phyloP scores from a whole-genome alignment of 441 rosid genomes.

The Brassica hybrid region DNA sequence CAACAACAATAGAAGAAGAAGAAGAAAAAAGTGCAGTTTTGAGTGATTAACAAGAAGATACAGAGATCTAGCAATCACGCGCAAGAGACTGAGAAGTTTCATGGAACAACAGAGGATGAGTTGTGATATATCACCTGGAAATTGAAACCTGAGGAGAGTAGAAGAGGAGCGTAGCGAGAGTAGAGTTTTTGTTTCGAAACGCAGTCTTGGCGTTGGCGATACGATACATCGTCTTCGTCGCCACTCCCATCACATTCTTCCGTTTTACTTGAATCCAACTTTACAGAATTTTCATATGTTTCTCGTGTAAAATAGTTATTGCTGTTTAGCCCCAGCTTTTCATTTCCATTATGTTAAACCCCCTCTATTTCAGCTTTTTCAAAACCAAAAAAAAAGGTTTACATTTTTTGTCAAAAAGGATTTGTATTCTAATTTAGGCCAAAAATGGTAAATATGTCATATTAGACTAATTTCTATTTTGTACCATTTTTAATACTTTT shows the following conservation, averaged over 20 bases:
- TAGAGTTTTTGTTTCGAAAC: slow-evolving; percentile 19
- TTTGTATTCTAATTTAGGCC: not conserved
- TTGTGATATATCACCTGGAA: slow-evolving; percentile 32
- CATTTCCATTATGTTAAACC: not conserved
- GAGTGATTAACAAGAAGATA: not conserved
- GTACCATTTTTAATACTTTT: no score
- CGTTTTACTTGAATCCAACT: not conserved
- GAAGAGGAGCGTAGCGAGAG: not conserved
- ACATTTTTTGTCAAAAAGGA: not conserved
- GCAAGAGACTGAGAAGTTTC: not conserved
- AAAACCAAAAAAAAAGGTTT: not conserved
- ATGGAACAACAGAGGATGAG: not conserved
- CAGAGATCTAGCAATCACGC: slow-evolving; percentile 12
- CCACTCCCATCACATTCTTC: not conserved
- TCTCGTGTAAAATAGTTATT: not conserved
- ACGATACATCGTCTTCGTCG: not conserved
- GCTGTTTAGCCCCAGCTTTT: not conserved
- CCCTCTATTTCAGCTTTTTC: not conserved
- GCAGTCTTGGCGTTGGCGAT: slow-evolving; percentile 14
- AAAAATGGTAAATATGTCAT: no score
- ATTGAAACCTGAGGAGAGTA: slow-evolving; percentile 24
- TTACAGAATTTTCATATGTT: not conserved
- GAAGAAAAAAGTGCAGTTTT: not conserved
- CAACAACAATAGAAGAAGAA: not conserved
- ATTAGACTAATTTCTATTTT: no score